phyloP scores from a whole-genome alignment of 2,329 filamentous ascomycete species.

The Epichloe uncinata region DNA sequence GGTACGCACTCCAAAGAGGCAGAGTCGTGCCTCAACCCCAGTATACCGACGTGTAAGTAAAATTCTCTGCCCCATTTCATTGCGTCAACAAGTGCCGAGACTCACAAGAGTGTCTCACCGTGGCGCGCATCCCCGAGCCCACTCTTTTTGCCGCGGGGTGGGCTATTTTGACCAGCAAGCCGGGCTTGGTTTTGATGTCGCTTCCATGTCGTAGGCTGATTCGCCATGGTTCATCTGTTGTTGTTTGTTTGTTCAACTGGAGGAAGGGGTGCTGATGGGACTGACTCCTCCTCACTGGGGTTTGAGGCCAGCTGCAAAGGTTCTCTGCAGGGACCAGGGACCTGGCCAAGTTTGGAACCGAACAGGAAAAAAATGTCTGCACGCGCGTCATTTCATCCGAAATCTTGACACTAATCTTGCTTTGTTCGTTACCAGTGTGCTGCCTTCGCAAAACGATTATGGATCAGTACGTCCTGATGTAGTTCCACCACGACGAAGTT shows the following conservation, averaged over 20 bases:
- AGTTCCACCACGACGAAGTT: constrained; percentile 23
- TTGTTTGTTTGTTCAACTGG: constrained; percentile 1
- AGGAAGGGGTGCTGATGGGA: neutral
- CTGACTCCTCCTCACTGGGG: neutral
- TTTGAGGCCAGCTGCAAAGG: neutral
- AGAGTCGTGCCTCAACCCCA: constrained; percentile 17
- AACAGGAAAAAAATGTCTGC: neutral
- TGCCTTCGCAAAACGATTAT: constrained; percentile 9
- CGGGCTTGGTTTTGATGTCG: neutral
- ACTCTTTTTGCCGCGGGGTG: neutral
- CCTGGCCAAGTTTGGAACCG: neutral
- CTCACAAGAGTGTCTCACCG: neutral
- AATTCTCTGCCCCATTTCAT: neutral
- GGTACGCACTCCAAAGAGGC: constrained; percentile 19
- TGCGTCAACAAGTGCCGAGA: too few species aligned
- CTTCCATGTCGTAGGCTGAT: constrained; percentile 2
- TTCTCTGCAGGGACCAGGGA: neutral
- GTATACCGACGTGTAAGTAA: constrained; percentile 17
- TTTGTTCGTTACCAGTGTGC: constrained; percentile 2
- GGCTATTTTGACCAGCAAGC: constrained; percentile 1
- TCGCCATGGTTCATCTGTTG: neutral
- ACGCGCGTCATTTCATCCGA: neutral
- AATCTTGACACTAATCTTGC: neutral
- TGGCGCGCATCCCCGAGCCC: constrained; percentile 1
- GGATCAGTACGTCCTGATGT: constrained; percentile 14